Evolutionary conservation across 2,329 filamentous ascomycete genomes (phyloP).

Genomic region (Epichloe uncinata): DNA sequence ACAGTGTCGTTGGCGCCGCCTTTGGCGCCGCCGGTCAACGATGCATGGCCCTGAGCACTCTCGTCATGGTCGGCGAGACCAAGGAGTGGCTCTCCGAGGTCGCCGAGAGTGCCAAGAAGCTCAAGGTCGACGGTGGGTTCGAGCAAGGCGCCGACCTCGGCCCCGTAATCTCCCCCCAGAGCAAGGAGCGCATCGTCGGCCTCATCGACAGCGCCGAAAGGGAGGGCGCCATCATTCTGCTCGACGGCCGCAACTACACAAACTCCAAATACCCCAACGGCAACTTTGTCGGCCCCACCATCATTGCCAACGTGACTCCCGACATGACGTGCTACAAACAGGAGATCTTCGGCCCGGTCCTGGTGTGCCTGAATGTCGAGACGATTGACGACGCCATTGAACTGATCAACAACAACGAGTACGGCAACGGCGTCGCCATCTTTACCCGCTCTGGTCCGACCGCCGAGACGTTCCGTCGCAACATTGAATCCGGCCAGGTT

Average conservation of each 20-base stretch:
- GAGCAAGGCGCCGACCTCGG: slow-evolving; percentile 69
- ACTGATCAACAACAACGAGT: slow-evolving; percentile 74
- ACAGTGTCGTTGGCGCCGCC: slow-evolving; percentile 69
- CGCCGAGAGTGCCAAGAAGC: slow-evolving; percentile 57
- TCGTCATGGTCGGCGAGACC: slow-evolving; percentile 75
- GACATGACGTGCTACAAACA: slow-evolving; percentile 76
- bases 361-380: slow-evolving; percentile 67
- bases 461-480: slow-evolving; percentile 63
- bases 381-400: slow-evolving; percentile 70
- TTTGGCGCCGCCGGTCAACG: slow-evolving; percentile 75
- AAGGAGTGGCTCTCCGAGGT: slow-evolving; percentile 72
- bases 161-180: slow-evolving; percentile 68
- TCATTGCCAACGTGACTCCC: slow-evolving; percentile 68
- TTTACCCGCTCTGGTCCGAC: slow-evolving; percentile 70
- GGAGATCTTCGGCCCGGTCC: slow-evolving; percentile 76
- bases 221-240: slow-evolving; percentile 70
- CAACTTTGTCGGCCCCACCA: slow-evolving; percentile 75
- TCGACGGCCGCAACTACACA: slow-evolving; percentile 64
- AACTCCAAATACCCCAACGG: slow-evolving; percentile 71
- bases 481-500: slow-evolving; percentile 75
- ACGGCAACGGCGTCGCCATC: slow-evolving; percentile 76
- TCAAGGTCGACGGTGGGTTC: slow-evolving; percentile 70
- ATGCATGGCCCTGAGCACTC: slow-evolving; percentile 75
- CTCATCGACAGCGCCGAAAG: slow-evolving; percentile 65
- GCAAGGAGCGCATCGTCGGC: slow-evolving; percentile 63